Conservation (phyloP, 108 stramenopile genomes). For the Epithemia pelagica region DNA sequence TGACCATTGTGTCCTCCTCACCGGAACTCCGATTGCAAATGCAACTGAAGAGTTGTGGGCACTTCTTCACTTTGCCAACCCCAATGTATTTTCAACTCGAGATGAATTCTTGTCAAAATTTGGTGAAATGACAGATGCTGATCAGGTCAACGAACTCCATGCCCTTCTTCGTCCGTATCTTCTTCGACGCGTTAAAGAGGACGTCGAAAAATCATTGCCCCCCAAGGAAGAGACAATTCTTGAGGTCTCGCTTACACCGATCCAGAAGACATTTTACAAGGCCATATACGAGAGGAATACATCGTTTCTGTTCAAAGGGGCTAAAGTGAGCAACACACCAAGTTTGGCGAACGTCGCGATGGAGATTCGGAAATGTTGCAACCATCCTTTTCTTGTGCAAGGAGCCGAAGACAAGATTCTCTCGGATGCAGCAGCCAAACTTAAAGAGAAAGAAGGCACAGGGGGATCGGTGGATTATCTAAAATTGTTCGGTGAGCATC, state of each 20-base stretch:
- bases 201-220: constrained; percentile 94
- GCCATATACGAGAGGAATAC: constrained; percentile 96
- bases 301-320: constrained; percentile 74
- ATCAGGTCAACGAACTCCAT: constrained; percentile 88
- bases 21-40: constrained; percentile 98
- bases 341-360: constrained; percentile 96
- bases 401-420: constrained; percentile 84
- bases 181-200: constrained; percentile 95
- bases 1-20: constrained; percentile 86
- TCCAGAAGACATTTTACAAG: constrained; percentile 96
- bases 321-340: constrained; percentile 77
- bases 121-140: constrained; percentile 73
- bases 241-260: constrained; percentile 90
- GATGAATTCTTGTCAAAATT: constrained; percentile 78
- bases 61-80: constrained; percentile 79
- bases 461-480: constrained; percentile 32
- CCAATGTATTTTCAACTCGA: constrained; percentile 49
- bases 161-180: constrained; percentile 88
- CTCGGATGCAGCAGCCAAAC: constrained; percentile 50
- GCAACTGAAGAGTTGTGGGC: constrained; percentile 94
- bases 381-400: constrained; percentile 84
- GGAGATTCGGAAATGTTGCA: constrained; percentile 96
- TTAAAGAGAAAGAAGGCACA: constrained; percentile 21
- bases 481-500: constrained; percentile 69
- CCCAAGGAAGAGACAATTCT: constrained; percentile 97